phyloP scores from a whole-genome alignment of 2,329 filamentous ascomycete genomes.

The Beauveria sp. region DNA sequence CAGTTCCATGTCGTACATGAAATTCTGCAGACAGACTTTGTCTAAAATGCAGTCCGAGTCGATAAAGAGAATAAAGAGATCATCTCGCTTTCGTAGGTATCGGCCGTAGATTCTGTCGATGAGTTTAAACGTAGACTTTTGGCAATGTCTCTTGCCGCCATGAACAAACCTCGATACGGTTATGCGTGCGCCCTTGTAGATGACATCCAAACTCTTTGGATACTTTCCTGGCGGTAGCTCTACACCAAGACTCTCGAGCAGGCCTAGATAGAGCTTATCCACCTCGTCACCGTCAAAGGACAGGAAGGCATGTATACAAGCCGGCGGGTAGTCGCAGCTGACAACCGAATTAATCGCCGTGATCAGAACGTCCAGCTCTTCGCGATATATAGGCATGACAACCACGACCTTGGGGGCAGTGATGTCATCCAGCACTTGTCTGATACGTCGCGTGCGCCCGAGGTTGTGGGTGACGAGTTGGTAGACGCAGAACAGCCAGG shows the following conservation, averaged over 20 bases:
- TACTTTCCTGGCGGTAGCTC: slow-evolving; percentile 69
- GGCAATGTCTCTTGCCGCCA: slow-evolving; percentile 87
- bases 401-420: slow-evolving; percentile 91
- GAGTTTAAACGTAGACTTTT: slow-evolving; percentile 86
- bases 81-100: slow-evolving; percentile 80
- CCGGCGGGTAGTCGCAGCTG: slow-evolving; percentile 85
- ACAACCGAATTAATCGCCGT: slow-evolving; percentile 87
- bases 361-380: slow-evolving; percentile 75
- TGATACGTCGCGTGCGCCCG: slow-evolving; percentile 73
- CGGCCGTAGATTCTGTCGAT: slow-evolving; percentile 88
- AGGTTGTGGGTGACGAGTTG: slow-evolving; percentile 82
- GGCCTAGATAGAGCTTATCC: slow-evolving; percentile 81
- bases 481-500: slow-evolving; percentile 90
- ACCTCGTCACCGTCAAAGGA: slow-evolving; percentile 90
- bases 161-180: slow-evolving; percentile 90
- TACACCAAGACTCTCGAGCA: slow-evolving; percentile 77
- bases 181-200: slow-evolving; percentile 73
- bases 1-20: slow-evolving; percentile 97
- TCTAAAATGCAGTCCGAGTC: slow-evolving; percentile 96
- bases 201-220: slow-evolving; percentile 83
- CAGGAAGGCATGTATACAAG: slow-evolving; percentile 89
- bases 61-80: slow-evolving; percentile 93
- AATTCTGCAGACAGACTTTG: slow-evolving; percentile 86
- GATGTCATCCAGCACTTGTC: slow-evolving; percentile 73
- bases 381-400: slow-evolving; percentile 95